phyloP scores from a whole-genome alignment of 2,329 filamentous ascomycete genomes.

The Penicillium polonicum region DNA sequence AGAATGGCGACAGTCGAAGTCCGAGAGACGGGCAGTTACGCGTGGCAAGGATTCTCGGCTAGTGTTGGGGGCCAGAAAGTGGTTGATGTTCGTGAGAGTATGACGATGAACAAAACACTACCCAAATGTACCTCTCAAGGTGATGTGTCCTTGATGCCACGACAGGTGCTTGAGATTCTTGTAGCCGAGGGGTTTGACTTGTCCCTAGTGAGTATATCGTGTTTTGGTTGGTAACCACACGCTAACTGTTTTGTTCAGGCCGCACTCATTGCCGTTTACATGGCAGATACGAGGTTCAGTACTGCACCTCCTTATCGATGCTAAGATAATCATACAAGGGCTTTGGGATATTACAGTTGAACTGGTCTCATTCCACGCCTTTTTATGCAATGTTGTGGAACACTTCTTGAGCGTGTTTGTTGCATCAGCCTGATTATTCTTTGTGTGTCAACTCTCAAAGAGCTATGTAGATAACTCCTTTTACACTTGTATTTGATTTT shows the following conservation, averaged over 20 bases:
- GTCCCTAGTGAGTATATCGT: constrained; percentile 5
- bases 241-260: not conserved
- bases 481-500: not conserved
- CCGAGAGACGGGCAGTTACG: not conserved
- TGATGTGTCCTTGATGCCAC: not conserved
- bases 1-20: constrained; percentile 20
- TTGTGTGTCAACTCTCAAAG: not conserved
- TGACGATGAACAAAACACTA: constrained; percentile 9
- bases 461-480: not conserved
- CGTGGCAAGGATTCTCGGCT: not conserved
- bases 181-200: constrained; percentile 17
- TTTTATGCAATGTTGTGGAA: not conserved
- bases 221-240: not conserved
- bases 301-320: not conserved
- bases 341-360: not conserved
- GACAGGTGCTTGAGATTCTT: constrained; percentile 11
- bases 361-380: not conserved
- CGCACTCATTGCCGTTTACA: constrained; percentile 3
- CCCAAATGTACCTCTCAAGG: not conserved
- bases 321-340: not conserved
- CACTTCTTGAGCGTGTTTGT: not conserved
- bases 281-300: constrained; percentile 7
- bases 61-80: constrained; percentile 10
- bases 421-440: not conserved
- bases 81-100: constrained; percentile 16